Evolutionary conservation across 179 eudicot genomes (phyloP).

Genomic region (Nepenthes alata): DNA sequence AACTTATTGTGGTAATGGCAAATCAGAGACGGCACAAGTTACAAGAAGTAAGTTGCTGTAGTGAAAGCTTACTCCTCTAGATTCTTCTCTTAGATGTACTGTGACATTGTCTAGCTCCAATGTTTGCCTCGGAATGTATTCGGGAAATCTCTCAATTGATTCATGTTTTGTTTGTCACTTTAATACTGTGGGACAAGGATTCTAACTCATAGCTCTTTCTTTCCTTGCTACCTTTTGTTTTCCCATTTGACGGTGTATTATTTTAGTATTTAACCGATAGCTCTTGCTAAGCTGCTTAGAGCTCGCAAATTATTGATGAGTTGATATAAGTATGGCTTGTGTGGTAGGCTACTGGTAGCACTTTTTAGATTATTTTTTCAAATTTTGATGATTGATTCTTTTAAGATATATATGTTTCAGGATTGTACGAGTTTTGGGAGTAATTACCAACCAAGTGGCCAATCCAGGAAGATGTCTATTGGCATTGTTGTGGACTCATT

Average conservation of each 20-base stretch:
- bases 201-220: no score
- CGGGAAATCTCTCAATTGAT: no score
- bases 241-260: no score
- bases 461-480: conserved; percentile 74
- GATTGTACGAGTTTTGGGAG: conserved; percentile 40
- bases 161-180: no score
- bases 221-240: no score
- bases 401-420: conserved; percentile 18
- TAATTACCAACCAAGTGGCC: conserved; percentile 43
- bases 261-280: no score
- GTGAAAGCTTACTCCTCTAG: no score
- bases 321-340: not conserved
- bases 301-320: not conserved
- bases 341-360: no score
- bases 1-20: not conserved
- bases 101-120: not conserved
- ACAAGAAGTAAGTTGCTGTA: conserved; percentile 3
- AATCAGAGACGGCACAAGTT: not conserved
- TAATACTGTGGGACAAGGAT: no score
- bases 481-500: conserved; percentile 44
- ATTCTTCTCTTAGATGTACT: not conserved
- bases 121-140: no score
- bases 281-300: no score
- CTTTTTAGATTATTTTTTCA: not conserved
- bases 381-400: not conserved